Evolutionary conservation across 495 filamentous ascomycete species (phyloP), one percentile per base, ranked within the genome.

Genomic region (Talaromyces stipitatus): DNA sequence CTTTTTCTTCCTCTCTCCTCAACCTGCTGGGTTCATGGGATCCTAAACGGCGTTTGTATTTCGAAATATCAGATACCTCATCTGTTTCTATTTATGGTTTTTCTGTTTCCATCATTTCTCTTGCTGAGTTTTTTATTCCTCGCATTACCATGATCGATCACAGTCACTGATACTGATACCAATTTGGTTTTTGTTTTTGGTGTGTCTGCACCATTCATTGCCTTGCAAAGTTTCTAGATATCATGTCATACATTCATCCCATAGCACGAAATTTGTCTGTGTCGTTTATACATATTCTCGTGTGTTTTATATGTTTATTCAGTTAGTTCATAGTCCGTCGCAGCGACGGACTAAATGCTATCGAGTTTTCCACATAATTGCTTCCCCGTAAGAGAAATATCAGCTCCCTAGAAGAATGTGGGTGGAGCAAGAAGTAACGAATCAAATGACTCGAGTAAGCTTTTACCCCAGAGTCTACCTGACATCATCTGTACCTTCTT

Each of bases 11-110:
- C 30, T 33, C 7, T 33, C 20, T 26, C 10, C 24, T 48, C 24
- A 48, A 48, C 24, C 45, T 23, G 45, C 45, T 48, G 45, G 45
- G 45, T 48, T 48, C 30, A 48, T 48, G 45, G 45, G 45, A 48
- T 48, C 45, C 45, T 6, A 16, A 6, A 48, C 24, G 45, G 45
- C 45, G 45, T 48, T 48, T 48, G 45, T 48, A 24, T 48, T 33
- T 33, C 30, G 30, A 33, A 33, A 33, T 26, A 45, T 48, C 45
- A 48, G 45, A 48, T 48, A 48, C 45, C 45, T 48, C 45, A 48
- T 48, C 45, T 48, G 45, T 26, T 48, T 48, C 7, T 5, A 7
- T 8, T 33, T 33, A 12, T 33, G 30, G 30, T 48, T 18, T 48
- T 48, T 26, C 24, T 18, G 18, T 12, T n/a, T 18, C 12, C 12